These are phyloP conservation scores for Xerophyta viscosa DNA, from an alignment of 106 monocot genomes.

Conservation along the genomic window DNA sequence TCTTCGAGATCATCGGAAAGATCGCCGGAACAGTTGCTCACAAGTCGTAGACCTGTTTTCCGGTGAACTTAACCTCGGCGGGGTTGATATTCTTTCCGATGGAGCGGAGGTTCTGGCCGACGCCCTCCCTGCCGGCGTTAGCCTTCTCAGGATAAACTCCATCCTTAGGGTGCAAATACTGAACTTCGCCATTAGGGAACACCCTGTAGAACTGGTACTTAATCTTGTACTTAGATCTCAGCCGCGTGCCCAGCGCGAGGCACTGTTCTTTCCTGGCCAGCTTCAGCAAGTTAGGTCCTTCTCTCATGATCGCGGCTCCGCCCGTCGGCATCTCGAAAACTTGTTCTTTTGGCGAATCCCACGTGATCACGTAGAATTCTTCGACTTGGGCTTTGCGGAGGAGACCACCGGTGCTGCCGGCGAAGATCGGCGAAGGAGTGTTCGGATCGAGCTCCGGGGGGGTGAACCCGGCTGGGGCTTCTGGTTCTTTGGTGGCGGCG, in stretches of 20 bases:
- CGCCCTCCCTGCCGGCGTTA: conserved; percentile 78
- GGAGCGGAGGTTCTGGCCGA: conserved; percentile 58
- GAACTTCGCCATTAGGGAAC: conserved; percentile 96
- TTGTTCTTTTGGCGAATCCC: conserved; percentile 92
- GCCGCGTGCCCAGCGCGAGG: conserved; percentile 74
- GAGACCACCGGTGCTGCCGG: conserved; percentile 89
- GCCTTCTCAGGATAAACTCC: conserved; percentile 99
- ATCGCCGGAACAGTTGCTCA: too few relatives aligned
- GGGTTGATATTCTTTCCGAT: conserved; percentile 92
- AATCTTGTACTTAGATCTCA: conserved; percentile 97
- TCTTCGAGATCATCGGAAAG: too few relatives aligned
- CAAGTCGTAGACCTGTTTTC: conserved; percentile 76
- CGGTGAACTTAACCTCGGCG: conserved; percentile 96
- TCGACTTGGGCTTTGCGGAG: conserved; percentile 92
- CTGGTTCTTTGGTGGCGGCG: conserved; percentile 4
- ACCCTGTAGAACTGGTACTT: conserved; percentile 96
- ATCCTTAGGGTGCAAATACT: conserved; percentile 96
- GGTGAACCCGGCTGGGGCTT: conserved; percentile 64
- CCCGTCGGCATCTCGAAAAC: conserved; percentile 99
- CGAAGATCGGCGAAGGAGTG: conserved; percentile 95
- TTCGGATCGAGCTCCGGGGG: conserved; percentile 88
- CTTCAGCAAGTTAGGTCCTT: conserved; percentile 92
- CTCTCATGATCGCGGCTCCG: conserved; percentile 89
- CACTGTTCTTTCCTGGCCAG: conserved; percentile 96
- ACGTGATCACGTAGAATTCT: conserved; percentile 96